Evolutionary conservation across 176 grass and related monocot species (phyloP).

Genomic region (Alopecurus myosuroides): DNA sequence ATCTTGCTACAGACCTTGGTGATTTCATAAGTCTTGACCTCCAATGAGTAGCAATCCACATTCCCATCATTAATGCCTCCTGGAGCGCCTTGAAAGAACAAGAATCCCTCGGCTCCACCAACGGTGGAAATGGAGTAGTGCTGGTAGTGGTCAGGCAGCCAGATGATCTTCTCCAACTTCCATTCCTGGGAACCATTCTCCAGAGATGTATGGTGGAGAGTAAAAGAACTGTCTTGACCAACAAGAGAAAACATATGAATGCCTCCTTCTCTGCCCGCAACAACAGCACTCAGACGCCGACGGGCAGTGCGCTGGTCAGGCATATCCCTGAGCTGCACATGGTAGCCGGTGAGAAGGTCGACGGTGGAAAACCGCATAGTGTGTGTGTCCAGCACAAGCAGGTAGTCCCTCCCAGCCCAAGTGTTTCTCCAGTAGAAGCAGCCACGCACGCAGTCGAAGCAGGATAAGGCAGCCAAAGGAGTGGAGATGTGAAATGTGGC

Average conservation of each 20-base stretch:
- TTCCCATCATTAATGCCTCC: background rate
- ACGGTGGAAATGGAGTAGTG: background rate
- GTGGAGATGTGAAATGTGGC: background rate
- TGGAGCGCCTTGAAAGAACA: constrained; percentile 1
- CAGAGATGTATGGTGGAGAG: background rate
- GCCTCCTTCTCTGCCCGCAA: background rate
- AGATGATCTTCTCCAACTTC: background rate
- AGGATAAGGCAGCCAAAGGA: background rate
- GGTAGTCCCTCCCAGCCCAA: background rate
- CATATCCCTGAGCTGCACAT: background rate
- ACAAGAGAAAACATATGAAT: background rate
- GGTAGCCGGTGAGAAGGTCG: background rate
- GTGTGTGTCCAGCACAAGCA: background rate
- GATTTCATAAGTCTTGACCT: background rate
- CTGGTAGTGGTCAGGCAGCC: background rate
- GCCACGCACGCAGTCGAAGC: background rate
- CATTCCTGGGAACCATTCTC: background rate
- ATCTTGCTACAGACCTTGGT: background rate
- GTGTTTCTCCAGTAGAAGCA: constrained; percentile 5
- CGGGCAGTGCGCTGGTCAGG: background rate
- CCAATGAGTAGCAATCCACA: background rate
- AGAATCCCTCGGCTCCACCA: background rate
- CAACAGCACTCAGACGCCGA: background rate
- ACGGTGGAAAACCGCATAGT: background rate
- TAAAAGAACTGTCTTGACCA: background rate